phyloP scores from a whole-genome alignment of 2,329 filamentous ascomycete genomes.

The Chrysoporthe puriensis region DNA sequence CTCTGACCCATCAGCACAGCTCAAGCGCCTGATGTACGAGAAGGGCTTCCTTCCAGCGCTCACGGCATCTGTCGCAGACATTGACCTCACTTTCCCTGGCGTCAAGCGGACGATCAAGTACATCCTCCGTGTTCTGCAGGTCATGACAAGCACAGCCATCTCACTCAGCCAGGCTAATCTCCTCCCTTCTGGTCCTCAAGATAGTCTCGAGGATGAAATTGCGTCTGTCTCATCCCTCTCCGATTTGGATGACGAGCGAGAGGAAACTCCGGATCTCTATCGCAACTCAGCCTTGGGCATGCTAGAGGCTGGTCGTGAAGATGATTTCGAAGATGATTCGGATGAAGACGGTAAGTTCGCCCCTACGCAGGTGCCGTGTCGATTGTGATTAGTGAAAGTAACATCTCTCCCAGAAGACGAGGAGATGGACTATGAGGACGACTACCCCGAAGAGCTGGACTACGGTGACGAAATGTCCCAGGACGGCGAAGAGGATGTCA shows the following conservation, averaged over 20 bases:
- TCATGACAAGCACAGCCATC: slow-evolving; percentile 84
- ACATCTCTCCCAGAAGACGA: slow-evolving; percentile 67
- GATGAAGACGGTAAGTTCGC: slow-evolving; percentile 58
- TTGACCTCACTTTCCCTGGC: slow-evolving; percentile 91
- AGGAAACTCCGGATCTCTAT: slow-evolving; percentile 96
- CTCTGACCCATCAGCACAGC: slow-evolving; percentile 54
- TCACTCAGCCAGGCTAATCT: slow-evolving; percentile 82
- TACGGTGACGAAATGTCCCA: slow-evolving; percentile 78
- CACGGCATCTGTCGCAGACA: slow-evolving; percentile 89
- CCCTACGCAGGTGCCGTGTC: background rate
- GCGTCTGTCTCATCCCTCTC: slow-evolving; percentile 87
- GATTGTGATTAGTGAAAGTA: slow-evolving; percentile 29
- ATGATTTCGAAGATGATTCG: slow-evolving; percentile 75
- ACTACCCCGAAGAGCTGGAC: slow-evolving; percentile 91
- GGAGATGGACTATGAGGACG: slow-evolving; percentile 85
- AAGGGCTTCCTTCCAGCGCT: slow-evolving; percentile 91
- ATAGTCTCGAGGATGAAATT: slow-evolving; percentile 81
- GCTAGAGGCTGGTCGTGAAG: slow-evolving; percentile 81
- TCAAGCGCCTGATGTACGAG: slow-evolving; percentile 96
- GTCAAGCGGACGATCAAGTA: slow-evolving; percentile 96
- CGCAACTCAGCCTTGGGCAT: slow-evolving; percentile 95
- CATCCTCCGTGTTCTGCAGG: slow-evolving; percentile 86
- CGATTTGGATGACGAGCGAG: slow-evolving; percentile 81
- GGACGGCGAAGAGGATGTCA: slow-evolving; percentile 85
- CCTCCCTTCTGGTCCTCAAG: slow-evolving; percentile 64